Evolutionary conservation across 1,139 yeast genomes (phyloP).

Genomic region (Saccharomyces hybrid): DNA sequence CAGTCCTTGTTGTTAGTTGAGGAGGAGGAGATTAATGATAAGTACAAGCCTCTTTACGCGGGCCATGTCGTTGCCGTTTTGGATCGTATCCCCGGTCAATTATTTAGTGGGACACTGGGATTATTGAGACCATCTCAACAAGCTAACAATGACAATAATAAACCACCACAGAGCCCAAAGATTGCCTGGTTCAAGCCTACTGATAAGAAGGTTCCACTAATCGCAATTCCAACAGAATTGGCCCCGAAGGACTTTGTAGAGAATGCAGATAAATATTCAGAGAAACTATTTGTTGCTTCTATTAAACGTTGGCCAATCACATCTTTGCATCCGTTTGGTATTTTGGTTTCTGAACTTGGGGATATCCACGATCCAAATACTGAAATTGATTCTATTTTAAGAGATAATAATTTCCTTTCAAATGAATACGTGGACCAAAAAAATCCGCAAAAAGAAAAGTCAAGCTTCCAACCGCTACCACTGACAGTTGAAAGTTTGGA

Average conservation of each 20-base stretch:
- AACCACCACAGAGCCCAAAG: conserved; percentile 56
- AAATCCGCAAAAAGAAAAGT: conserved; percentile 30
- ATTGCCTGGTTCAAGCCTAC: conserved; percentile 99
- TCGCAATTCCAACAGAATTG: conserved; percentile 97
- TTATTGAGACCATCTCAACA: conserved; percentile 94
- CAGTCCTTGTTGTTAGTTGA: conserved; percentile 85
- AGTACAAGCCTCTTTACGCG: conserved; percentile 87
- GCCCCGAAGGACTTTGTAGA: conserved; percentile 95
- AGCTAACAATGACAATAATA: conserved; percentile 46
- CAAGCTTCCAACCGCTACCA: conserved; percentile 24
- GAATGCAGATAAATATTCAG: conserved; percentile 74
- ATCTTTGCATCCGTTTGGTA: conserved; percentile 95
- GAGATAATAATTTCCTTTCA: conserved; percentile 87
- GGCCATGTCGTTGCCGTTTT: conserved; percentile 98
- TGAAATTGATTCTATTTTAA: conserved; percentile 80
- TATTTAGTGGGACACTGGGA: conserved; percentile 90
- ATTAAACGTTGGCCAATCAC: conserved; percentile 99
- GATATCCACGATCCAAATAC: conserved; percentile 67
- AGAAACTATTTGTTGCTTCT: conserved; percentile 84
- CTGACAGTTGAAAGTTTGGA: conserved; percentile 33
- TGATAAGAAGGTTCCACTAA: conserved; percentile 92
- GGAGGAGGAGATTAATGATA: conserved; percentile 93
- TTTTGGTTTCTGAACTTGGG: conserved; percentile 81
- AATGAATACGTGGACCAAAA: conserved; percentile 67
- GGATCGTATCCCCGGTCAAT: conserved; percentile 94